These are phyloP conservation scores for Sanghuangporus baumii DNA, from an alignment of 1,284 basidiomycete species.

Conservation along the genomic window DNA sequence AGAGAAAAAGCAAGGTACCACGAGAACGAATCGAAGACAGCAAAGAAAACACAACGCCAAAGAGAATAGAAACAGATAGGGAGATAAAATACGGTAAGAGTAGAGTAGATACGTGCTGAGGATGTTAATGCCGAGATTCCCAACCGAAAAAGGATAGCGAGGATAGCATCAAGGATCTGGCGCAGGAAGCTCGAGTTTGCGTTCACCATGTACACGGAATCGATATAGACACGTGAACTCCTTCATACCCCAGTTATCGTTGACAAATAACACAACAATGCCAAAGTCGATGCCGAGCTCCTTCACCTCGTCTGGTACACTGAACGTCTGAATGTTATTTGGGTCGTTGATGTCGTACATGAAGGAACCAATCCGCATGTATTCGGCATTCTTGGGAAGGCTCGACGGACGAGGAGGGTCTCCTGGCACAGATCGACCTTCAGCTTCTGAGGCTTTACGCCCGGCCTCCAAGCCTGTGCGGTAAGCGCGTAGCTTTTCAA, in stretches of 20 bases:
- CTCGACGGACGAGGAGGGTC: conserved; percentile 41
- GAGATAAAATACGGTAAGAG: background rate
- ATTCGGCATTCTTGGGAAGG: conserved; percentile 48
- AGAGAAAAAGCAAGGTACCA: background rate
- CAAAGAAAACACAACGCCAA: background rate
- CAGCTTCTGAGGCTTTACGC: conserved; percentile 28
- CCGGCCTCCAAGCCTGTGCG: conserved; percentile 34
- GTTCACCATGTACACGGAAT: conserved; percentile 68
- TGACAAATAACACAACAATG: conserved; percentile 72
- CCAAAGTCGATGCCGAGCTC: conserved; percentile 75
- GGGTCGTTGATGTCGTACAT: conserved; percentile 70
- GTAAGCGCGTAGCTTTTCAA: conserved; percentile 51
- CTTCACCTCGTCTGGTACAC: conserved; percentile 60
- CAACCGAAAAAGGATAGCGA: background rate
- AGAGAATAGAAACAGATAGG: background rate
- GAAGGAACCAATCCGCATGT: conserved; percentile 74
- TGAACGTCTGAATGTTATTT: conserved; percentile 82
- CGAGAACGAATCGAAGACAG: background rate
- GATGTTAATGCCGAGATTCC: background rate
- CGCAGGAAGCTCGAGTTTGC: conserved; percentile 19
- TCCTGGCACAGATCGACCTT: conserved; percentile 34
- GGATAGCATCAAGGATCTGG: background rate
- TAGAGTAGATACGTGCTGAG: background rate
- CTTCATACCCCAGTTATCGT: conserved; percentile 82
- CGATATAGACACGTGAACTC: conserved; percentile 90